Evolutionary conservation across 2,329 filamentous ascomycete genomes (phyloP).

Genomic region (Coleophoma cylindrospora): DNA sequence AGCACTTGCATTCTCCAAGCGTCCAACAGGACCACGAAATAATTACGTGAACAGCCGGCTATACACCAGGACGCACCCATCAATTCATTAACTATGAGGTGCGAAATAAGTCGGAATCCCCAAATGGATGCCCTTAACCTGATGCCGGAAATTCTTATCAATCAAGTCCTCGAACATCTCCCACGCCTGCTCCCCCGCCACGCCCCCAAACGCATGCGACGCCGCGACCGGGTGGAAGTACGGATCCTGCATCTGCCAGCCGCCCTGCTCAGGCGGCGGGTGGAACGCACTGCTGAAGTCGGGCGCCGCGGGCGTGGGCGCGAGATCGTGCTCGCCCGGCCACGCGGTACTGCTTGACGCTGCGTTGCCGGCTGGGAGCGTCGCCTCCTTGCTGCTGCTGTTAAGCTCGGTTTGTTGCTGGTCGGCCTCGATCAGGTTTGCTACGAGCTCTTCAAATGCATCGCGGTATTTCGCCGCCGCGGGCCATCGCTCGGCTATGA

Average conservation of each 20-base stretch:
- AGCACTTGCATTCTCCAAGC: neutral
- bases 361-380: neutral
- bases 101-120: neutral
- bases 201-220: neutral
- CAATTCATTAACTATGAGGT: neutral
- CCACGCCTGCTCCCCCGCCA: neutral
- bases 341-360: no score
- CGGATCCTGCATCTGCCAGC: neutral
- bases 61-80: no score
- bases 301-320: neutral
- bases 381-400: neutral
- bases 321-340: no score
- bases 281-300: neutral
- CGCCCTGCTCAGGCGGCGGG: neutral
- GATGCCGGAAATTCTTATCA: conserved; percentile 1
- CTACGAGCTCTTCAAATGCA: conserved; percentile 25
- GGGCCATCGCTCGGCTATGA: conserved; percentile 33
- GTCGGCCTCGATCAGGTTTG: neutral
- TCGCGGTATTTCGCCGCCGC: conserved; percentile 34
- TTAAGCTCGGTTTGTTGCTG: neutral
- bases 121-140: neutral
- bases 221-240: neutral
- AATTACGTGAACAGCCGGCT: neutral
- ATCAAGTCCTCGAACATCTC: conserved; percentile 2
- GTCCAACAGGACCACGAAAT: neutral